phyloP scores from a whole-genome alignment of 2,329 filamentous ascomycete genomes.

The Penicillium sp. region DNA sequence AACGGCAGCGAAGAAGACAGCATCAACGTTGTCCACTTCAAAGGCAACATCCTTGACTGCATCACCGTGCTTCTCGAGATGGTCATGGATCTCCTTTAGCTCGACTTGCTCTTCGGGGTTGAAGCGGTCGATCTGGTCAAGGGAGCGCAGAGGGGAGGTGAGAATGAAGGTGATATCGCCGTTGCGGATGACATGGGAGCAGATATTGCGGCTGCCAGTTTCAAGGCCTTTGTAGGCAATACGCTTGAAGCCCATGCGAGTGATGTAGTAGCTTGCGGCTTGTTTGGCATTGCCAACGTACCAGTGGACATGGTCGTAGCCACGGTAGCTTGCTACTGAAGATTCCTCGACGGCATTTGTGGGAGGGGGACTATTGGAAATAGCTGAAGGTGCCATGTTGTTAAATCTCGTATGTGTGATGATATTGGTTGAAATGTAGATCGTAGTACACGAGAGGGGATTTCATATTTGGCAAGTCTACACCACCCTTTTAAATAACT shows the following conservation, averaged over 20 bases:
- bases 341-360: constrained; percentile 14
- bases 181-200: constrained; percentile 68
- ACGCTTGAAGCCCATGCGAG: constrained; percentile 78
- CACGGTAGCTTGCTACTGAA: constrained; percentile 55
- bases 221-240: constrained; percentile 86
- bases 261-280: constrained; percentile 83
- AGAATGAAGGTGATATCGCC: constrained; percentile 45
- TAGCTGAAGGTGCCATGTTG: constrained; percentile 34
- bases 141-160: constrained; percentile 54
- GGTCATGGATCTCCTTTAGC: constrained; percentile 72
- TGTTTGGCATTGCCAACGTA: constrained; percentile 97
- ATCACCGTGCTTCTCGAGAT: constrained; percentile 85
- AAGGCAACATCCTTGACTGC: constrained; percentile 95
- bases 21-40: constrained; percentile 84
- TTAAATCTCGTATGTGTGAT: neutral
- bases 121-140: constrained; percentile 59
- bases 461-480: neutral
- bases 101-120: constrained; percentile 59
- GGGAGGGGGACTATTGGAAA: constrained; percentile 28
- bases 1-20: constrained; percentile 73
- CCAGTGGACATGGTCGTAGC: constrained; percentile 93
- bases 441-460: neutral
- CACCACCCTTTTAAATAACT: constrained; percentile 5
- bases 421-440: neutral
- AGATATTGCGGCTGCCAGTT: constrained; percentile 76